Evolutionary conservation across 257 asterid genomes (phyloP), one percentile per base, ranked within the genome.

Genomic region (Jacaranda mimosifolia): DNA sequence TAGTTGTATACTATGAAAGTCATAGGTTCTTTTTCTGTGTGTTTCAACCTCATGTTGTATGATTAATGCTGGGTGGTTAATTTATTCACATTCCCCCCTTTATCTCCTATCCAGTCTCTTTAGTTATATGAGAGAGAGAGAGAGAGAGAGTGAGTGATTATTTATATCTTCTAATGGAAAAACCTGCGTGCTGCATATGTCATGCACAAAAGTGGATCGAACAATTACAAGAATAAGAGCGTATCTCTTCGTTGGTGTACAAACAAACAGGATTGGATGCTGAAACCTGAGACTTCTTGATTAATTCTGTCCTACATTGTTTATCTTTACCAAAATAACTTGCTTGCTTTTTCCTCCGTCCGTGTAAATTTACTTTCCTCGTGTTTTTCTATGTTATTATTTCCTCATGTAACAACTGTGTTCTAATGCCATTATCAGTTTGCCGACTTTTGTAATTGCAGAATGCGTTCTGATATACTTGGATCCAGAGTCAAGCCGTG

Each of bases 361-460:
- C 32, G 5, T 55, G 12, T 46, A n/a, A 11, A 45, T 78, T 53
- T 17, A 51, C 52, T 51, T 45, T 65, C 53, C 51, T 39, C 51
- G 12, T 52, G 46, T 19, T 0, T 75, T 52, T 36, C 17, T 39
- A 8, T 51, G 66, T 66, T 39, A n/a, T 57, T 58, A 59, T 53
- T 10, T 49, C 58, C 6, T 57, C 58, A 55, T 39, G 2, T 63
- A 4, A 62, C 60, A 57, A 70, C 78, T 62, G 40, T 79, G 80
- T 83, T 80, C 98, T 93, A 88, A 93, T 89, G 84, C 87, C 83
- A 55, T 84, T 86, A 87, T 90, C 99, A 96, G 99, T 87, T 88
- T 91, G 97, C 99, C 99, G 63, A 93, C 99, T 80, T 90, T 96
- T 85, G 93, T 93, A 88, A 96, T 96, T 86, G 99, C 99, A 96